Evolutionary conservation across 1,284 basidiomycete species (phyloP).

Genomic region (Tausonia pullulans): DNA sequence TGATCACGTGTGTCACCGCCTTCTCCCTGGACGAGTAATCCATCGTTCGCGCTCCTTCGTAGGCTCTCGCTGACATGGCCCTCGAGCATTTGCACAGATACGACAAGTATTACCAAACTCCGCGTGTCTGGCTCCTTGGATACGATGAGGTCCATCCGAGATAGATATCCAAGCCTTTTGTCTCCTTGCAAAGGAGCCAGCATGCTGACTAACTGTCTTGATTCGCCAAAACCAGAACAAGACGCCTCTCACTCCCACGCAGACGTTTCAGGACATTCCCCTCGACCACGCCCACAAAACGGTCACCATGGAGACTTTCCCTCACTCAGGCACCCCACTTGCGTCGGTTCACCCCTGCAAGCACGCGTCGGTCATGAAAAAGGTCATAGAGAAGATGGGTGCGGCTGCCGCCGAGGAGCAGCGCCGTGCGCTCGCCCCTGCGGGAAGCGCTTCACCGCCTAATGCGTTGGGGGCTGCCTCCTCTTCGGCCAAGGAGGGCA

Average conservation of each 20-base stretch:
- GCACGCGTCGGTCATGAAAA: conserved; percentile 99
- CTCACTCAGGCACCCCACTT: conserved; percentile 72
- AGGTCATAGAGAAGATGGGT: conserved; percentile 34
- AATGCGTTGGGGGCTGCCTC: background rate
- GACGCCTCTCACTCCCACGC: conserved; percentile 67
- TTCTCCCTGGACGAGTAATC: background rate
- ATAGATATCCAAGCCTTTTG: conserved; percentile 5
- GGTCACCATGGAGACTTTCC: conserved; percentile 96
- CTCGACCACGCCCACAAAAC: conserved; percentile 98
- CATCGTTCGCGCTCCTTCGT: too few relatives aligned
- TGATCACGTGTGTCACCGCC: conserved; percentile 58
- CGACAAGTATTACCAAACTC: conserved; percentile 98
- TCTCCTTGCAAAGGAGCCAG: too few relatives aligned
- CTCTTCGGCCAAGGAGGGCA: conserved; percentile 41
- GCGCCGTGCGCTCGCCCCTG: conserved; percentile 2
- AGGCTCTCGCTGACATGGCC: background rate
- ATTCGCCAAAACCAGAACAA: conserved; percentile 49
- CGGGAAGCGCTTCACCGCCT: background rate
- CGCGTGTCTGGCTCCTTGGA: conserved; percentile 85
- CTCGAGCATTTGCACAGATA: conserved; percentile 39
- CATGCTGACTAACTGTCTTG: too few relatives aligned
- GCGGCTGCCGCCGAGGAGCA: conserved; percentile 9
- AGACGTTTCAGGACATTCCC: conserved; percentile 96
- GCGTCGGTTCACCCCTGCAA: conserved; percentile 97
- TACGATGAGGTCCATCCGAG: conserved; percentile 67